Base-by-base conservation (phyloP, 2,329 filamentous ascomycete genomes). In the Cercospora zeae-maydis region DNA sequence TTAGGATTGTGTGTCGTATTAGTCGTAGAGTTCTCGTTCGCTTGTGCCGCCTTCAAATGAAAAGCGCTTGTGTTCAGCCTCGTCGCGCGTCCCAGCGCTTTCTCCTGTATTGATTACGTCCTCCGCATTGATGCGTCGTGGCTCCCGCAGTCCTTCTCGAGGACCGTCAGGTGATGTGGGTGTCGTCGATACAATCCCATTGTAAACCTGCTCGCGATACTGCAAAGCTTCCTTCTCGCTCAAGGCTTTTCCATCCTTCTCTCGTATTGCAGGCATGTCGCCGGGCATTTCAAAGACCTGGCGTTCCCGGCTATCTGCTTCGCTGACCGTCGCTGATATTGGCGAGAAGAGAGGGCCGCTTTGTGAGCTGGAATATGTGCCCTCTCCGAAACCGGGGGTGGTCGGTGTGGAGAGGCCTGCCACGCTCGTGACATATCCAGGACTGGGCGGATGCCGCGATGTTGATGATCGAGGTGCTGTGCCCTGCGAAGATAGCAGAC, bases 241-340 rank as follows among this genome's bases (percentile, higher is more conserved):
- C 36, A 82, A 70, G 63, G 79, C 74, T 16, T 76, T 77, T 31
- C 80, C 79, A 55, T 77, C 80, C 52, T 80, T 80, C 71, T 82
- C 79, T 63, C 80, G 82, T 59, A 81, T 79, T 45, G 79, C 78
- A 14, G 82, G 82, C 72, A 86, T 81, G 9, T 84, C 83, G 1
- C 84, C 84, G 0, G 82, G 81, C 71, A 81, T 84, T 49, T 81
- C 84, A 59, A 75, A 80, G 8, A 82, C 58, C 11, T 67, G 64
- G 13, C 66, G 62, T 37, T 70, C 67, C 37, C 67, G 65, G 52
- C 69, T 69, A 52, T 74, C 71, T 9, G 71, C 72, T 57, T 73
- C 72, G 64, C 67, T 71, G 11, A 63, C 51, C 24, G 61, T 58
- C 19, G 33, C 52, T 13, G 67, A 69, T 16, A 70, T 56, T 9